These are phyloP conservation scores for Stenogyne calaminthoides DNA, from an alignment of 305 asterid genomes.

Conservation along the genomic window DNA sequence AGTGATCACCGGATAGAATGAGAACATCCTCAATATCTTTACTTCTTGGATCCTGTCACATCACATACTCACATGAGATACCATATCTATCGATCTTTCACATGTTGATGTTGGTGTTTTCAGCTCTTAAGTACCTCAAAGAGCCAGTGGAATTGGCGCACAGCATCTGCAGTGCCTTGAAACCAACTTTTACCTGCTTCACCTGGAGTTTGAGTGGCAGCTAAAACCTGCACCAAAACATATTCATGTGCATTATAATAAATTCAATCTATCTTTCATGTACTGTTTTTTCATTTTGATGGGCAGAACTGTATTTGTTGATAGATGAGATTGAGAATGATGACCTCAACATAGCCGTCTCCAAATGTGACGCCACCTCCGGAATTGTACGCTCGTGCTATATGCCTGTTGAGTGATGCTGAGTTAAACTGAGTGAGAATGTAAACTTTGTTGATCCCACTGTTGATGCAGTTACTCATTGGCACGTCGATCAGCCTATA, in stretches of 20 bases:
- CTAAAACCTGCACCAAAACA: slow-evolving; percentile 64
- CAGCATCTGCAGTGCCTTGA: slow-evolving; percentile 98
- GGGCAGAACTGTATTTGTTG: neutral
- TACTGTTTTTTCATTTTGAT: neutral
- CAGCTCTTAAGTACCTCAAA: slow-evolving; percentile 69
- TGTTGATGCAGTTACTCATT: slow-evolving; percentile 97
- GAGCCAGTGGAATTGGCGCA: slow-evolving; percentile 95
- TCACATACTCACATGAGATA: neutral
- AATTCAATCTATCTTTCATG: slow-evolving; percentile 4
- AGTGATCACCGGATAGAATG: slow-evolving; percentile 95
- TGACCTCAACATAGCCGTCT: slow-evolving; percentile 93
- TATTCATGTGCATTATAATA: slow-evolving; percentile 15
- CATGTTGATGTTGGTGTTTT: neutral
- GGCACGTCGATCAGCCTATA: slow-evolving; percentile 92
- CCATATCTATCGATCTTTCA: neutral
- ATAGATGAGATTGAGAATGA: neutral
- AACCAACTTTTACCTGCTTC: slow-evolving; percentile 90
- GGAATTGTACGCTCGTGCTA: slow-evolving; percentile 81
- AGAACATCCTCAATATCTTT: slow-evolving; percentile 93
- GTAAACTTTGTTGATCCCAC: slow-evolving; percentile 93
- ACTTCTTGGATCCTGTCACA: slow-evolving; percentile 82
- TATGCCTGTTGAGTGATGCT: slow-evolving; percentile 95
- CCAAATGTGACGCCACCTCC: slow-evolving; percentile 81
- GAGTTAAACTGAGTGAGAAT: slow-evolving; percentile 96
- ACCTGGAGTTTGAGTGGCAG: slow-evolving; percentile 98